Evolutionary conservation across 164 flowering plant species (phyloP), one percentile per base, ranked within the genome.

Genomic region (Magnolia sinica): DNA sequence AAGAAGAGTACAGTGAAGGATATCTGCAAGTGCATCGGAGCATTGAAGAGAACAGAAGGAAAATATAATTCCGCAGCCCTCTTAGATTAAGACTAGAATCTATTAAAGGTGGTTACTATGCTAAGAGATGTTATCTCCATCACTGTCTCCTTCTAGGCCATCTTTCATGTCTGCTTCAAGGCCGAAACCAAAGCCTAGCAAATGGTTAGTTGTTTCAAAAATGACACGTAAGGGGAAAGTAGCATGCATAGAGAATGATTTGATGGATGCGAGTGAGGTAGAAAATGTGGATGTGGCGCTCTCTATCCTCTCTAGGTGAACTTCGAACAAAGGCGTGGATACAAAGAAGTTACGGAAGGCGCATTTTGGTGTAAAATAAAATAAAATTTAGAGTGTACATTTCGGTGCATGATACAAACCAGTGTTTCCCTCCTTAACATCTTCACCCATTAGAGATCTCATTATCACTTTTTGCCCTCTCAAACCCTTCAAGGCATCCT

Each of bases 331-430:
- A 23, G 24, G 24, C 24, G 1, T 23, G 24, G 24, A 23, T 1
- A 23, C 1, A 23, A 23, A 23, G 24, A 23, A 23, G 24, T 23
- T 23, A 23, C 1, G 24, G 24, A 23, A 23, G 24, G 24, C 24
- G 0, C 24, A 23, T 23, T 23, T 23, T 0, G 1, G 24, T 23
- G 24, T 23, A 23, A 23, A 23, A 23, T 23, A 23, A 23, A 23
- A 23, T n/a, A 23, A 23, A 23, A 23, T 0, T 23, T 23, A 23
- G 0, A 23, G 24, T 23, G 24, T 73, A 79, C 85, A 27, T 88
- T 85, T 37, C 86, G 88, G 77, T 83, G 86, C 58, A 79, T 88
- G 80, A 87, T 92, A 68, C 83, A 85, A 63, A 85, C 88, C n/a
- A 85, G 92, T 76, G 93, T 89, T 75, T 81, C 83, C 1, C 89